phyloP scores from a whole-genome alignment of 257 asterid genomes.

The Thymus quinquecostatus region DNA sequence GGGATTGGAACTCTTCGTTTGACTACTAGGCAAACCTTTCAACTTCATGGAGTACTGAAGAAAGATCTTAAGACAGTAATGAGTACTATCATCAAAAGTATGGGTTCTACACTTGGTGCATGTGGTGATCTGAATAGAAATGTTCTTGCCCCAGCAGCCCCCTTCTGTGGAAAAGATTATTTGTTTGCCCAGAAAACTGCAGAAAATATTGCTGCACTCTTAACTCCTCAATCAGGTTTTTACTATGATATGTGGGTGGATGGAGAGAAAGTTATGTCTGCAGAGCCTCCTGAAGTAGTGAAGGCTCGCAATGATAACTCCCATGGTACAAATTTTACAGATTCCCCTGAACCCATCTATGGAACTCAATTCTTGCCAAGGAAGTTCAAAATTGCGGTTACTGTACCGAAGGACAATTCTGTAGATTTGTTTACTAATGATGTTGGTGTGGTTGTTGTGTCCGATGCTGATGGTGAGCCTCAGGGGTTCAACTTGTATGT shows the following conservation, averaged over 20 bases:
- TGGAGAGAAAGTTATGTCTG: constrained; percentile 87
- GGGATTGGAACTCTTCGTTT: constrained; percentile 93
- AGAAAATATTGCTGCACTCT: constrained; percentile 85
- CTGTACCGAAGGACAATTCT: constrained; percentile 93
- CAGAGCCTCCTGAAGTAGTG: constrained; percentile 88
- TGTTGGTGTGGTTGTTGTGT: constrained; percentile 79
- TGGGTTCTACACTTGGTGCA: constrained; percentile 98
- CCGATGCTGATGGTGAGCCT: constrained; percentile 87
- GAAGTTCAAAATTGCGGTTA: constrained; percentile 94
- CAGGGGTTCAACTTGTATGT: constrained; percentile 94
- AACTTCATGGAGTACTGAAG: constrained; percentile 93
- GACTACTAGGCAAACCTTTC: constrained; percentile 97
- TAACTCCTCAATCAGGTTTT: constrained; percentile 97
- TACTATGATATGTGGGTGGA: constrained; percentile 99
- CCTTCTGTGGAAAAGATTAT: constrained; percentile 68
- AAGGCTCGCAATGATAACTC: constrained; percentile 89
- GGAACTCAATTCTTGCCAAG: constrained; percentile 98
- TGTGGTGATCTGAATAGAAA: constrained; percentile 98
- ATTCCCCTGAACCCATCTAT: constrained; percentile 94
- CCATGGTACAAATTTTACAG: constrained; percentile 87
- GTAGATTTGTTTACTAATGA: constrained; percentile 94
- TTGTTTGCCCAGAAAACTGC: constrained; percentile 95
- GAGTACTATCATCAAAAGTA: constrained; percentile 76
- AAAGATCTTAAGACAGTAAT: constrained; percentile 91
- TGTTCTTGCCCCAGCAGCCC: constrained; percentile 97